Base-by-base conservation (phyloP, 768 basidiomycete genomes). In the Mycena albidolilacea region DNA sequence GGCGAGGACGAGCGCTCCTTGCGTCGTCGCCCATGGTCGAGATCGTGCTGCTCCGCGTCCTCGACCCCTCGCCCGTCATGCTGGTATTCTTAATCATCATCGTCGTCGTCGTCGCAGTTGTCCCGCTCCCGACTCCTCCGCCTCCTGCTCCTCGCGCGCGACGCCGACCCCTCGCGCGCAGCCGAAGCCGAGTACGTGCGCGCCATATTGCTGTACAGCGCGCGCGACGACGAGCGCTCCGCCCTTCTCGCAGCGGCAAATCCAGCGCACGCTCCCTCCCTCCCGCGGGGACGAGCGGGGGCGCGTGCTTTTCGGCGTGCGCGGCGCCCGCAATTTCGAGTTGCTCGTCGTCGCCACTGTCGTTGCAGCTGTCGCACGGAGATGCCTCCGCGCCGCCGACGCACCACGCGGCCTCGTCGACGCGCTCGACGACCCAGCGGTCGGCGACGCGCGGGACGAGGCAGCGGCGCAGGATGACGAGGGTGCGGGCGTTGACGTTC, bases 341-440 rank as follows among this genome's bases (percentile, higher is more conserved):
- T 1, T 30, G 30, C 30, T 30, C 30, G 30, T 30, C 30, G 30
- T 30, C 30, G 30, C 30, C 23, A 43, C n/a, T 39, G 59, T n/a
- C 41, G 15, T 30, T 30, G 30, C 30, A 30, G 30, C 30, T 30
- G 30, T 30, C 30, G 30, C 30, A 30, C 30, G 30, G 30, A 3
- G 30, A 30, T 82, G 65, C 82, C 81, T 89, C 88, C 17, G 14
- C 48, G n/a, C 84, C 89, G 12, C 94, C 94, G 69, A 95, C 89
- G 57, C 90, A 90, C 93, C 94, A 95, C 2, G 93, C 92, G 8
- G 91, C 87, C 64, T 94, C 92, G 74, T 94, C 93, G 39, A 98
- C 91, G 84, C 90, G 90, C 8, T 87, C 87, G 71, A 97, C 91
- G n/a, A 88, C 90, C 97, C 95, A 97, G 6, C 97, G 88, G 30